These are phyloP conservation scores for Zychaea mexicana DNA, from an alignment of 371 early-diverging fungal genomes.

Conservation along the genomic window DNA sequence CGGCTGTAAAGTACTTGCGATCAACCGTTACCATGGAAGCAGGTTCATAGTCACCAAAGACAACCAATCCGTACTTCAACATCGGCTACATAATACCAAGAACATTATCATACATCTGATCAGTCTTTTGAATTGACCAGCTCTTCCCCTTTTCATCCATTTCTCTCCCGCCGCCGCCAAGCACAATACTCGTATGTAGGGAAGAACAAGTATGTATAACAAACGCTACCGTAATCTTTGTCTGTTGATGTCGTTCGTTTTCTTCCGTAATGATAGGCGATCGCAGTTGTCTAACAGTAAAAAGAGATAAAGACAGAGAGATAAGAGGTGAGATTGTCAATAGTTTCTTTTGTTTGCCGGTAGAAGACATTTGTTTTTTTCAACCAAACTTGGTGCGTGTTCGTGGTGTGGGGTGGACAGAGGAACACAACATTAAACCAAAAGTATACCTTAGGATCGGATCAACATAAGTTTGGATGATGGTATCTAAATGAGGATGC, in stretches of 20 bases:
- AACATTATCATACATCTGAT: not conserved
- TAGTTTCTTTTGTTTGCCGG: no score
- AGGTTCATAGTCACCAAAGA: slow-evolving; percentile 71
- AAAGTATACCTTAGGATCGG: slow-evolving; percentile 58
- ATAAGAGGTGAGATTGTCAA: not conserved
- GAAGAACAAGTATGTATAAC: not conserved
- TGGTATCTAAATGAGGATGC: slow-evolving; percentile 49
- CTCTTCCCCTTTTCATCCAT: not conserved
- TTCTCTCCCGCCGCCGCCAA: not conserved
- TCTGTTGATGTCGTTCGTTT: slow-evolving; percentile 56
- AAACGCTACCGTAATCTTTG: slow-evolving; percentile 56
- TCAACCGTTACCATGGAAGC: slow-evolving; percentile 57
- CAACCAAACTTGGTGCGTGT: no score
- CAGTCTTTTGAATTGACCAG: no score
- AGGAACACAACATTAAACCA: not conserved
- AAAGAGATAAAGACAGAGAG: not conserved
- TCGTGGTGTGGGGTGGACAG: no score
- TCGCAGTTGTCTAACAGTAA: slow-evolving; percentile 52
- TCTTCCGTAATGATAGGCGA: slow-evolving; percentile 54
- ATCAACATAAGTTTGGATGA: slow-evolving; percentile 59
- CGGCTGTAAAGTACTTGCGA: slow-evolving; percentile 57
- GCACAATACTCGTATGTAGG: no score
- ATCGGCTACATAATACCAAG: slow-evolving; percentile 39
- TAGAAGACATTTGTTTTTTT: not conserved
- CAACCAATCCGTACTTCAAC: slow-evolving; percentile 62